Percentiles rank a stretch among this genome's conserved stretches.
Evolutionary conservation across 2,329 filamentous ascomycete genomes (phyloP).

Genomic region (Fusarium vanettenii): DNA sequence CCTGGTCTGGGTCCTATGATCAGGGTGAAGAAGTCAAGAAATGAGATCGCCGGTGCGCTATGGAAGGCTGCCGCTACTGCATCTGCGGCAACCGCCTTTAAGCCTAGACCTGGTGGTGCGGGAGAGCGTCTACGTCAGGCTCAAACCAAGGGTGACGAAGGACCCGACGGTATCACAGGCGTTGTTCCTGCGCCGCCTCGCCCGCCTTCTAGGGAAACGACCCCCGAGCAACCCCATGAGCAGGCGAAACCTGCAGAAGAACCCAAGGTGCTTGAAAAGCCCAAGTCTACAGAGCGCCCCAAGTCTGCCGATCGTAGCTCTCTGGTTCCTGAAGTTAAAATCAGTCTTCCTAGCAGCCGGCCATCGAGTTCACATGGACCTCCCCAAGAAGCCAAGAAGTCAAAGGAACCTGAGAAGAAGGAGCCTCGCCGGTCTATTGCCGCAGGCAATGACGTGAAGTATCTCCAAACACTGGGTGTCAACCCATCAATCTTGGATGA

Average conservation of each 20-base stretch:
- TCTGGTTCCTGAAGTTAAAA: slow-evolving; percentile 67
- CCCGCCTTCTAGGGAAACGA: slow-evolving; percentile 49
- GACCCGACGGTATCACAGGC: slow-evolving; percentile 88
- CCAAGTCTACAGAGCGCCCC: slow-evolving; percentile 34
- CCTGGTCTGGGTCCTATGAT: slow-evolving; percentile 84
- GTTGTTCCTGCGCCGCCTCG: slow-evolving; percentile 84
- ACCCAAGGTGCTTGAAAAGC: slow-evolving; percentile 6
- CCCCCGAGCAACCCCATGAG: slow-evolving; percentile 38
- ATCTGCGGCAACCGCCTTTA: slow-evolving; percentile 72
- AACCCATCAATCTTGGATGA: slow-evolving; percentile 82
- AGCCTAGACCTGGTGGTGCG: slow-evolving; percentile 87
- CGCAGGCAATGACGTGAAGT: slow-evolving; percentile 81
- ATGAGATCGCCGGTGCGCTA: slow-evolving; percentile 80
- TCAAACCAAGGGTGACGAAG: slow-evolving; percentile 69
- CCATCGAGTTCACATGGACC: slow-evolving; percentile 54
- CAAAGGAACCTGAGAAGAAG: slow-evolving; percentile 52
- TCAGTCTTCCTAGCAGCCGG: slow-evolving; percentile 62
- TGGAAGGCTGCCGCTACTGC: slow-evolving; percentile 75
- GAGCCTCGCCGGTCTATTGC: slow-evolving; percentile 68
- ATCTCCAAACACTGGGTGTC: slow-evolving; percentile 81
- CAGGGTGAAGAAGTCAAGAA: slow-evolving; percentile 78
- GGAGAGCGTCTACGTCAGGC: slow-evolving; percentile 79
- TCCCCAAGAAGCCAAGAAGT: slow-evolving; percentile 50
- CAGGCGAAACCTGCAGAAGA: neutral
- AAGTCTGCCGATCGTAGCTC: slow-evolving; percentile 51